Evolutionary conservation across 1,139 yeast genomes (phyloP), one percentile per base, ranked within the genome.

Genomic region (Candida gigantensis): DNA sequence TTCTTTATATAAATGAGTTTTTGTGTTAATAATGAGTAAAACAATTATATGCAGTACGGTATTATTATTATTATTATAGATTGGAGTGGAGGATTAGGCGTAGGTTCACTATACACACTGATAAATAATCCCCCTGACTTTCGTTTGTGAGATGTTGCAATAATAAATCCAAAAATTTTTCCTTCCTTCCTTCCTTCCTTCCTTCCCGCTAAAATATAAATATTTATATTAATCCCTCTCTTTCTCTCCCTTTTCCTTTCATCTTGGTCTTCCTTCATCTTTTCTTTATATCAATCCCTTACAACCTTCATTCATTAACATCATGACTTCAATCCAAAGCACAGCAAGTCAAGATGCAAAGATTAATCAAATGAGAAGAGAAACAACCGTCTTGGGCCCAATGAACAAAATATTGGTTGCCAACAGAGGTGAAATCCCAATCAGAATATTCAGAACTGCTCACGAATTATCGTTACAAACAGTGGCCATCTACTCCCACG

Each of bases 391-490:
- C 34, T 62, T 79, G 48, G 83, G 84, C 33, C 75, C 76, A 49
- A 74, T 81, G 67, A 82, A 82, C 68, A 85, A 85, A 67, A 76
- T 85, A 53, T 66, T 84, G 55, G 97, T 90, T 36, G 97, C 97
- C 50, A 90, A 90, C 72, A 79, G 98, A 68, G 97, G 97, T 52
- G 98, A 90, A 65, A 86, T 86, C 53, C 94, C 92, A 33, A 81
- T 84, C 55, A 70, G 94, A 66, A 84, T 92, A 60, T 94, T 92
- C 68, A 79, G 98, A 68, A 84, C 97, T 24, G 98, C 98, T 43
- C 98, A 94, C 68, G 98, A 94, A 64, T 74, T 92, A 57, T 85
- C 96, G 28, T 88, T 94, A 96, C 90, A 86, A 57, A 92, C 99
- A 0, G 97, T 92, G 37, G 98, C 98, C 34, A 84, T 94, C 56